Evolutionary conservation across 495 filamentous ascomycete genomes (phyloP), one percentile per base, ranked within the genome.

Genomic region (Rhypophila decipiens): DNA sequence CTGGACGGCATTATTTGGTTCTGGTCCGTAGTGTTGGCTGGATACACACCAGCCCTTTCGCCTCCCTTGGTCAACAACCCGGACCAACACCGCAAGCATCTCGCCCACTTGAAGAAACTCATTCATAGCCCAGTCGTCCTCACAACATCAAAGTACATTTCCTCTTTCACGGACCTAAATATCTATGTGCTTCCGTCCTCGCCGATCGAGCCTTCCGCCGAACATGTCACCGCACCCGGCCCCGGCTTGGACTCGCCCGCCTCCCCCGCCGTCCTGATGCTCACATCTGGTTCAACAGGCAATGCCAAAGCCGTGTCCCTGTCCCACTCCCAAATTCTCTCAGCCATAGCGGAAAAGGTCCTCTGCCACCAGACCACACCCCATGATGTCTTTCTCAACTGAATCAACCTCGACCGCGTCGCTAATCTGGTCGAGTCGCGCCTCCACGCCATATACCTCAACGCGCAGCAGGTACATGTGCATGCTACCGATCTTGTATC

Each of bases 241-340:
- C 35, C 35, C 5, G 5, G 5, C 5, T 8, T 13, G 29, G 8
- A 7, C 13, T 33, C 29, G 29, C 35, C 35, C 8, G 19, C 10
- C 17, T 18, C 10, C 38, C 60, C 63, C 0, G 64, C 65, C 29
- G 29, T 24, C 7, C 52, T 80, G 4, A 75, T 80, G 74, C 58
- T 83, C 3, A 84, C 79, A 4, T 84, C 77, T 0, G 80, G 80
- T 1, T 76, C 68, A 53, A 78, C 72, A 9, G 76, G 77, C 4
- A 63, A 71, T 35, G 53, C 75, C 13, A 82, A 84, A 54, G 78
- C 75, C 1, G 78, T 80, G 1, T 42, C 17, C 3, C 55, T 80
- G 4, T 62, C 44, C 1, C 72, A 76, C 47, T 33, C 36, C 2
- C 74, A 82, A 53, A 56, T 80, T 3, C 36, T 80, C 0, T 48